Conservation (phyloP, 1,284 basidiomycete species). For the Meira nashicola region DNA sequence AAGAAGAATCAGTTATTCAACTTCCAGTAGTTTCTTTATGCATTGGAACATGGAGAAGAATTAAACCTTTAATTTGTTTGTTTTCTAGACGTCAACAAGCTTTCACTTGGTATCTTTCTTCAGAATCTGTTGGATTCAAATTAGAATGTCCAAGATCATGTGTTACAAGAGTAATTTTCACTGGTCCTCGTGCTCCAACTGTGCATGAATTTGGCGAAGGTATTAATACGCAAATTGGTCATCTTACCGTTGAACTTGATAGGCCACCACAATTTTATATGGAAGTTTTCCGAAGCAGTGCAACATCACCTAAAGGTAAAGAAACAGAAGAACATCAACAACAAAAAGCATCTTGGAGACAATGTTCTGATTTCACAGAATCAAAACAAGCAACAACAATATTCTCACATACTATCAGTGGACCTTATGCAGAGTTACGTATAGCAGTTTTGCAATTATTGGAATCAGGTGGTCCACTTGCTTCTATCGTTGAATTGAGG, state of each 20-base stretch:
- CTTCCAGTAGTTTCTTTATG: constrained; percentile 31
- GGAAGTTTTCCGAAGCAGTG: constrained; percentile 35
- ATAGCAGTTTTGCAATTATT: constrained; percentile 25
- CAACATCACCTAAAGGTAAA: neutral
- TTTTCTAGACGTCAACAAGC: constrained; percentile 34
- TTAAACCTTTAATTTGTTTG: constrained; percentile 40
- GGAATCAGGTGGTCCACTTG: constrained; percentile 20
- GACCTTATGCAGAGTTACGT: constrained; percentile 35
- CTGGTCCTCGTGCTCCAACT: constrained; percentile 7
- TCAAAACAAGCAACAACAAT: constrained; percentile 33
- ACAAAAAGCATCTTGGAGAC: constrained; percentile 36
- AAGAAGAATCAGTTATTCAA: constrained; percentile 22
- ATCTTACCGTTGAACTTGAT: constrained; percentile 31
- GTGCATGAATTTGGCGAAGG: constrained; percentile 33
- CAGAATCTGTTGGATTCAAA: constrained; percentile 44
- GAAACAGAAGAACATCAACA: constrained; percentile 17
- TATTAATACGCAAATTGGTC: constrained; percentile 26
- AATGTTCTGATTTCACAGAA: constrained; percentile 47
- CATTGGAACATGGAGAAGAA: constrained; percentile 40
- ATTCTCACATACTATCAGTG: constrained; percentile 31
- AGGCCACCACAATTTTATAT: constrained; percentile 43
- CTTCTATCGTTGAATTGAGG: constrained; percentile 16
- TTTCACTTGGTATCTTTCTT: constrained; percentile 36
- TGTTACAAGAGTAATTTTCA: constrained; percentile 18
- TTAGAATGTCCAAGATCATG: constrained; percentile 37